Percentiles rank a stretch among this genome's conserved stretches.
phyloP scores from a whole-genome alignment of 495 filamentous ascomycete genomes.

The Aspergillus cavernicola region DNA sequence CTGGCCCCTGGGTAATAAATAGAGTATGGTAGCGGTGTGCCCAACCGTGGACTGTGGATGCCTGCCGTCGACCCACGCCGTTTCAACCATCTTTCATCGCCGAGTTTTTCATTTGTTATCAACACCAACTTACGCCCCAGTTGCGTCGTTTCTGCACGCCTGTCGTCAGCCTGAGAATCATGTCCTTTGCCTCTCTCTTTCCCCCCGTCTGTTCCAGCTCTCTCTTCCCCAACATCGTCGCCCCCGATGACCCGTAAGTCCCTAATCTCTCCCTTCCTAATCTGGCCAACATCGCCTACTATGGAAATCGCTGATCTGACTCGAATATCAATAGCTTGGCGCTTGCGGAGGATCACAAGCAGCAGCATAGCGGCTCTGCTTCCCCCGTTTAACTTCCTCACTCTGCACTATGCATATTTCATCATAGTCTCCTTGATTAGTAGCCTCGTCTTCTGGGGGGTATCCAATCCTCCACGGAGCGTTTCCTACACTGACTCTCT shows the following conservation, averaged over 20 bases:
- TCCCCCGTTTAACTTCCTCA: slow-evolving; percentile 68
- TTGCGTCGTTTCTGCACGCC: neutral
- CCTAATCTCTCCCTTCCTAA: neutral
- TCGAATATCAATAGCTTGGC: slow-evolving; percentile 16
- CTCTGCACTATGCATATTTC: slow-evolving; percentile 76
- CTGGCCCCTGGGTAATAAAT: no score
- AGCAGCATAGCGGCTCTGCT: slow-evolving; percentile 29
- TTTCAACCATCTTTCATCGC: neutral
- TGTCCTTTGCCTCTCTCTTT: neutral
- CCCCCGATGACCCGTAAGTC: slow-evolving; percentile 11
- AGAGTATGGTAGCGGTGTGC: slow-evolving; percentile 1
- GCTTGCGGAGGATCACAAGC: slow-evolving; percentile 19
- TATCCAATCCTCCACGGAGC: slow-evolving; percentile 55
- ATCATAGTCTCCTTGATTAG: slow-evolving; percentile 58
- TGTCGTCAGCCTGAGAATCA: neutral
- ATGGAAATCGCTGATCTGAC: neutral
- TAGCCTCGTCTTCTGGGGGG: slow-evolving; percentile 71
- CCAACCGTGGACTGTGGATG: neutral
- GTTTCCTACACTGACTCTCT: slow-evolving; percentile 72
- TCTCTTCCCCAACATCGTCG: neutral
- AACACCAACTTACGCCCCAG: neutral
- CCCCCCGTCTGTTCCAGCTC: neutral
- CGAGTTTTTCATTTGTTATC: neutral
- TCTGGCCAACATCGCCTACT: neutral
- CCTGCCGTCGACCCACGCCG: slow-evolving; percentile 1